Evolutionary conservation across 192 early-diverging fungal species (phyloP), one percentile per base, ranked within the genome.

Genomic region (Thamnidium elegans): DNA sequence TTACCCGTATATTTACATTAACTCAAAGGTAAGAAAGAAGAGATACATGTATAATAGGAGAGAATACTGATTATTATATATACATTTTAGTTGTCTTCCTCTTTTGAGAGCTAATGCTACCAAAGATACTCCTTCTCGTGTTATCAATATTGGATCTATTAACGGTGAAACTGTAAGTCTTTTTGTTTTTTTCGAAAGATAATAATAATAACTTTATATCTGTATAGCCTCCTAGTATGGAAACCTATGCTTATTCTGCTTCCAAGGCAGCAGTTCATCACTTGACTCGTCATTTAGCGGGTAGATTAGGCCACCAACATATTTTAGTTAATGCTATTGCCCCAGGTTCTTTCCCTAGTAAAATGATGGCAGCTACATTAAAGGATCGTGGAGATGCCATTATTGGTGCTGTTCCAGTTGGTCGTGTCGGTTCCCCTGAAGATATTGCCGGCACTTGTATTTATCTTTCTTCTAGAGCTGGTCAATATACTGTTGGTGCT

Each of bases 361-460:
- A 88, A 67, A 92, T 92, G 90, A 91, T 89, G 88, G 74, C 73
- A 45, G 78, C 72, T 0, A 89, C 86, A 0, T 55, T 91, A 52
- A 72, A 75, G 1, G 69, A 66, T n/a, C 67, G 72, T 62, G 71
- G 81, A 7, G 83, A 88, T 17, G 53, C 58, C 14, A 89, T 90
- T 48, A 77, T 84, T 0, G 39, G 52, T 10, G 45, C 54, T 46
- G 72, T 89, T 47, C 92, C 92, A 9, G 55, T 90, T 62, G 81
- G 87, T 7, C 82, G 93, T 8, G 88, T 98, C 62, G 94, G 94
- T 2, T 68, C 70, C 20, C 79, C 91, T 6, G 84, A 90, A 62
- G 94, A 96, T 78, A 90, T 96, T 81, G 94, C 89, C 34, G 95
- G 89, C 17, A 78, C 91, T 1, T 84, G 84, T 42, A 76, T 98